Evolutionary conservation across 1,284 basidiomycete genomes (phyloP), one percentile per base, ranked within the genome.

Genomic region (Kwoniella shivajii): DNA sequence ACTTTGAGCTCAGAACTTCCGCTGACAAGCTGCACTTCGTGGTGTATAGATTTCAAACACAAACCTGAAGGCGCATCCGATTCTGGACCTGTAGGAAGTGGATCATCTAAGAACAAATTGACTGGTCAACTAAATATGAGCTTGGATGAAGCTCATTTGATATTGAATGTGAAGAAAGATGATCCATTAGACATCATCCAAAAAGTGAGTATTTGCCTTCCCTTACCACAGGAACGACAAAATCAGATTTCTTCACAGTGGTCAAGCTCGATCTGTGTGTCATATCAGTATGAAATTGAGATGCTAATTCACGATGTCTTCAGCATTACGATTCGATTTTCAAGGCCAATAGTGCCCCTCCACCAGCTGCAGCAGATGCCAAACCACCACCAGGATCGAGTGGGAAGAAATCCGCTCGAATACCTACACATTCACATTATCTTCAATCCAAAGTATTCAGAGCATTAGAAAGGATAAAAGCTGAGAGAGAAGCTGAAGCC

Each of bases 391-490:
- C 77, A n/a, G 73, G 78, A 27, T 47, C 66, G 24, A n/a, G n/a
- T n/a, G 47, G 60, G 31, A 63, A 68, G 56, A 56, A 57, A 34
- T 38, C 50, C 1, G 51, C 58, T 22, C 72, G 72, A 64, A 65
- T 62, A 18, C 66, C 71, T 20, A 69, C 72, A 48, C 71, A 91
- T 75, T 91, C 89, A 33, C 90, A 92, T 77, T 99, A 99, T 79
- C 82, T 99, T 26, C 94, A 97, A 76, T 94, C 91, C 56, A 99
- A 99, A 80, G 90, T 99, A 20, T 87, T 93, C 44, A 86, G 95
- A 46, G 95, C 96, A 20, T 85, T 88, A 57, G 93, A 98, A 79
- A 86, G 96, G 77, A 88, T 99, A 72, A 73, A 76, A 66, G 76
- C 75, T 22, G 78, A 78, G 64, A 60, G 63, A 37, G 69, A 61